These are phyloP conservation scores for Psidium friedrichsthalianum DNA, from an alignment of 345 rosid species.

Conservation along the genomic window DNA sequence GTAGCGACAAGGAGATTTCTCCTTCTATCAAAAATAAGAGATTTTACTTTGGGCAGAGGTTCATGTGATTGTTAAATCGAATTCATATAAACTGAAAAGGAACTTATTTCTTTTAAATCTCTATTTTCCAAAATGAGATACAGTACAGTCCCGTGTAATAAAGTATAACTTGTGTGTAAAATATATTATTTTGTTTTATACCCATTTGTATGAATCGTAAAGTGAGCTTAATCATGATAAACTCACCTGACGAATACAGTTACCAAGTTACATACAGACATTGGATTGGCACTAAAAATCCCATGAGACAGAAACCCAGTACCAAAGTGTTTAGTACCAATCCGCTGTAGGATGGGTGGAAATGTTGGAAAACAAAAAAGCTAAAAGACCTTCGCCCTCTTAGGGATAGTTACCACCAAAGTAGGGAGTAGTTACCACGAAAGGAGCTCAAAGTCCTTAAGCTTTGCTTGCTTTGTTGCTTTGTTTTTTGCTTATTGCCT, in stretches of 20 bases:
- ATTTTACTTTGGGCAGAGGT: not conserved
- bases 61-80: not conserved
- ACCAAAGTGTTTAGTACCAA: too few species aligned
- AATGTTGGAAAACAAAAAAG: too few species aligned
- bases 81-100: not conserved
- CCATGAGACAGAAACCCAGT: too few species aligned
- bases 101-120: not conserved
- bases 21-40: not conserved
- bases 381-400: too few species aligned
- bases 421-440: too few species aligned
- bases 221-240: not conserved
- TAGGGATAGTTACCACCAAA: too few species aligned
- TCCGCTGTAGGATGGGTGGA: too few species aligned
- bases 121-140: not conserved
- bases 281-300: not conserved
- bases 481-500: too few species aligned
- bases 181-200: not conserved
- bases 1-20: not conserved
- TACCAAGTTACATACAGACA: not conserved
- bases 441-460: too few species aligned
- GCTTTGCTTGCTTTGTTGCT: too few species aligned
- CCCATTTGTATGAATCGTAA: not conserved
- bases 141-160: not conserved
- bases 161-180: not conserved
- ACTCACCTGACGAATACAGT: not conserved